Conservation (phyloP, 208 protist species). For the Leishmania martiniquensis region DNA sequence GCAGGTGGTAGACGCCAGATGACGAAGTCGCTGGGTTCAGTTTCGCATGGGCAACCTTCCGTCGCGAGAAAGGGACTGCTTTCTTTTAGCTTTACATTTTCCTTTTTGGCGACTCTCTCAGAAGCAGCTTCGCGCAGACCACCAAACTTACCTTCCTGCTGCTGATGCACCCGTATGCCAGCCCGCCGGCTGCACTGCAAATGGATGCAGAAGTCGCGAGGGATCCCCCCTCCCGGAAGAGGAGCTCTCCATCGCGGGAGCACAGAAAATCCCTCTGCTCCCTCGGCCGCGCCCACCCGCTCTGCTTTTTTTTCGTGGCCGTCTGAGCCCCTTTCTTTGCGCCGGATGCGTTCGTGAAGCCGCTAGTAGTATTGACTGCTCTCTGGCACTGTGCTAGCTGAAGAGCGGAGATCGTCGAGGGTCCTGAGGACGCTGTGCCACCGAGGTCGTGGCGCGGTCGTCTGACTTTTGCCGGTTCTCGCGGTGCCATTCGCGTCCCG, state of each 20-base stretch:
- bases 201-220: not conserved
- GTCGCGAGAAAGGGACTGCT: not conserved
- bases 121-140: not conserved
- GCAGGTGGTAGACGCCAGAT: constrained; percentile 62
- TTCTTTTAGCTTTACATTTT: not conserved
- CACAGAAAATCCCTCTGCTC: not conserved
- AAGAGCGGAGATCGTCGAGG: not conserved
- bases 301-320: not conserved
- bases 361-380: not conserved
- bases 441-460: not conserved
- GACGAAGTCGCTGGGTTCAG: not conserved
- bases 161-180: not conserved
- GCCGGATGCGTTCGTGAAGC: not conserved
- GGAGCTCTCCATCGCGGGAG: not conserved
- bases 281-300: not conserved
- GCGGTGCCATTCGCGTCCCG: not conserved
- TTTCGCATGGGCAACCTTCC: not conserved
- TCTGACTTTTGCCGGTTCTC: not conserved
- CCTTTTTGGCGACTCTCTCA: not conserved
- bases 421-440: not conserved
- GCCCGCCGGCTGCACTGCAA: not conserved
- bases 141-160: not conserved
- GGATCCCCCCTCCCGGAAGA: not conserved
- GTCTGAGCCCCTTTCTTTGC: not conserved
- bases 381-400: too few relatives aligned